These are phyloP conservation scores for Mycena galericulata DNA, from an alignment of 768 basidiomycete genomes.

Conservation along the genomic window DNA sequence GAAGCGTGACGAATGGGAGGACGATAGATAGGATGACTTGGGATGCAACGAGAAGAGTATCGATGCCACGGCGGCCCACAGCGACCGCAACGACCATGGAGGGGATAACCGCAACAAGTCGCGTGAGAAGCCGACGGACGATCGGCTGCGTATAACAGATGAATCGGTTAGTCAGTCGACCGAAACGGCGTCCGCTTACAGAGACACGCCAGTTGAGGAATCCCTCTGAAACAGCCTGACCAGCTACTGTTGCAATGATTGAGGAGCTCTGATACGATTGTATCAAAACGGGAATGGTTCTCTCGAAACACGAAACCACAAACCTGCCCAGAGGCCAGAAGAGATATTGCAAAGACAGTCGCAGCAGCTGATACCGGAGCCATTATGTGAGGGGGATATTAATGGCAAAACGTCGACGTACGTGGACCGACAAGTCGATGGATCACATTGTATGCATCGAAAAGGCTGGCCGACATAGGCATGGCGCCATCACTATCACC, in stretches of 20 bases:
- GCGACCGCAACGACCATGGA: constrained; percentile 82
- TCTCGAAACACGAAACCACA: not conserved
- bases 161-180: constrained; percentile 19
- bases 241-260: constrained; percentile 89
- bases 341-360: constrained; percentile 87
- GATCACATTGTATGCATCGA: constrained; percentile 87
- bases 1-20: constrained; percentile 86
- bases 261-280: constrained; percentile 71
- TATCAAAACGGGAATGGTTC: not conserved
- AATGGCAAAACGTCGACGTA: constrained; percentile 43
- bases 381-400: not conserved
- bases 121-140: constrained; percentile 84
- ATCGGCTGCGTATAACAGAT: constrained; percentile 63
- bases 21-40: constrained; percentile 89
- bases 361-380: constrained; percentile 69
- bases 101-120: constrained; percentile 85
- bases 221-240: constrained; percentile 92
- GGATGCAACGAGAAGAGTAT: constrained; percentile 83
- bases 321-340: constrained; percentile 86
- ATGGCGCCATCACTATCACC: constrained; percentile 45
- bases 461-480: constrained; percentile 74
- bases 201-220: constrained; percentile 90
- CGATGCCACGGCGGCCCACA: constrained; percentile 76
- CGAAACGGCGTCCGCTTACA: constrained; percentile 54
- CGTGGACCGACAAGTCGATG: constrained; percentile 73